Conservation (phyloP, 192 early-diverging fungal species). For the Mortierella alpina region DNA sequence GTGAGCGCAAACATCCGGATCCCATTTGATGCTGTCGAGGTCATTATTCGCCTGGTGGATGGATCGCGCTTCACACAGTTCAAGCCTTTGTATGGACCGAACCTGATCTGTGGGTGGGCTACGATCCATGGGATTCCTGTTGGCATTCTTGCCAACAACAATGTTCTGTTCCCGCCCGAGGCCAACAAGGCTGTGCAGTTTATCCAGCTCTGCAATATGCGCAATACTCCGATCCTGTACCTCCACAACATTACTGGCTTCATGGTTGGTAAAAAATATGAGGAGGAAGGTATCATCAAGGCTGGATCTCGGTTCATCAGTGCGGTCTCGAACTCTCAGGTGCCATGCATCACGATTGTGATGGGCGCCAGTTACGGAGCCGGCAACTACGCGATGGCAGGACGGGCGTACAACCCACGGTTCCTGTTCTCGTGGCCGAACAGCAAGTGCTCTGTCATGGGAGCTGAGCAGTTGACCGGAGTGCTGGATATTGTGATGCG, state of each 20-base stretch:
- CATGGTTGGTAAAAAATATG: slow-evolving; percentile 75
- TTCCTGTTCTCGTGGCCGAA: slow-evolving; percentile 81
- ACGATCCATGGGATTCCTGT: slow-evolving; percentile 72
- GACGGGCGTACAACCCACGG: slow-evolving; percentile 71
- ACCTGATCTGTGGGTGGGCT: slow-evolving; percentile 73
- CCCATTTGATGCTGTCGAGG: slow-evolving; percentile 73
- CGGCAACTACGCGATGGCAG: slow-evolving; percentile 78
- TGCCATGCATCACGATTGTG: slow-evolving; percentile 70
- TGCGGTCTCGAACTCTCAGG: slow-evolving; percentile 70
- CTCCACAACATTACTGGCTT: slow-evolving; percentile 79
- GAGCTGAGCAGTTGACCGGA: slow-evolving; percentile 73
- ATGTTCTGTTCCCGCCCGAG: slow-evolving; percentile 71
- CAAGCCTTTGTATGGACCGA: slow-evolving; percentile 74
- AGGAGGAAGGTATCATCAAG: slow-evolving; percentile 79
- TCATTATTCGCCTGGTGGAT: slow-evolving; percentile 74
- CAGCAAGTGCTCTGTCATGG: slow-evolving; percentile 76
- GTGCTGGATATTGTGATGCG: slow-evolving; percentile 77
- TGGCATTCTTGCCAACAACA: slow-evolving; percentile 76
- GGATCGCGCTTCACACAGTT: slow-evolving; percentile 72
- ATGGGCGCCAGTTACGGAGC: slow-evolving; percentile 78
- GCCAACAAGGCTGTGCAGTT: slow-evolving; percentile 79
- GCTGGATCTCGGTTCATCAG: slow-evolving; percentile 76
- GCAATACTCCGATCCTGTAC: slow-evolving; percentile 70
- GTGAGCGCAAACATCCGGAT: slow-evolving; percentile 74
- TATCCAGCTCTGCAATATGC: slow-evolving; percentile 72